These are phyloP conservation scores for Pseudogymnoascus sp. DNA, from an alignment of 2,329 filamentous ascomycete genomes.

Conservation along the genomic window DNA sequence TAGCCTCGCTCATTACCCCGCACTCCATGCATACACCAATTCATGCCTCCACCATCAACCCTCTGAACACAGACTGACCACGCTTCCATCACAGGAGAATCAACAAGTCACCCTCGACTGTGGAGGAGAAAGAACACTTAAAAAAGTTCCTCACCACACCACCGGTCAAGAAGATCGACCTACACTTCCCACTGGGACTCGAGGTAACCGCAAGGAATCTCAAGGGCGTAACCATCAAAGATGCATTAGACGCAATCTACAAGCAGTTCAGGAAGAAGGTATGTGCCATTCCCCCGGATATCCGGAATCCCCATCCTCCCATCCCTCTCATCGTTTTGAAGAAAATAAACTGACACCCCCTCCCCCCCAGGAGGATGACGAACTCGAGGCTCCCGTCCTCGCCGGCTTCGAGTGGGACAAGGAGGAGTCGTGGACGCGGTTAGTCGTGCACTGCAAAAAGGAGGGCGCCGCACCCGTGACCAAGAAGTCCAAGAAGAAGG, in stretches of 20 bases:
- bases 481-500: slow-evolving; percentile 58
- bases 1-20: not conserved
- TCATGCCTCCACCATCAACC: not conserved
- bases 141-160: slow-evolving; percentile 75
- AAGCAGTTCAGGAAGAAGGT: slow-evolving; percentile 97
- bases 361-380: slow-evolving; percentile 69
- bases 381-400: slow-evolving; percentile 79
- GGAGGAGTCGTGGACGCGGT: slow-evolving; percentile 80
- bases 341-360: slow-evolving; percentile 17
- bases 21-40: not conserved
- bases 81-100: slow-evolving; percentile 64
- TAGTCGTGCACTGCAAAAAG: slow-evolving; percentile 80
- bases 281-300: slow-evolving; percentile 28
- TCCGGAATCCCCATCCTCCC: slow-evolving; percentile 10
- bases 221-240: slow-evolving; percentile 95
- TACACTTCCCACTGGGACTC: slow-evolving; percentile 82
- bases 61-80: not conserved
- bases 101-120: slow-evolving; percentile 69
- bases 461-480: slow-evolving; percentile 52
- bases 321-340: not conserved
- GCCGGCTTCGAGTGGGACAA: slow-evolving; percentile 95
- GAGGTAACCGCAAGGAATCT: slow-evolving; percentile 85
- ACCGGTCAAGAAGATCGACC: slow-evolving; percentile 86
- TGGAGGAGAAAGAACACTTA: slow-evolving; percentile 80
- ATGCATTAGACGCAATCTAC: slow-evolving; percentile 89